Percentiles rank a stretch among this genome's conserved stretches.
Evolutionary conservation across 306 rosid genomes (phyloP).

Genomic region (Rosa chinensis): DNA sequence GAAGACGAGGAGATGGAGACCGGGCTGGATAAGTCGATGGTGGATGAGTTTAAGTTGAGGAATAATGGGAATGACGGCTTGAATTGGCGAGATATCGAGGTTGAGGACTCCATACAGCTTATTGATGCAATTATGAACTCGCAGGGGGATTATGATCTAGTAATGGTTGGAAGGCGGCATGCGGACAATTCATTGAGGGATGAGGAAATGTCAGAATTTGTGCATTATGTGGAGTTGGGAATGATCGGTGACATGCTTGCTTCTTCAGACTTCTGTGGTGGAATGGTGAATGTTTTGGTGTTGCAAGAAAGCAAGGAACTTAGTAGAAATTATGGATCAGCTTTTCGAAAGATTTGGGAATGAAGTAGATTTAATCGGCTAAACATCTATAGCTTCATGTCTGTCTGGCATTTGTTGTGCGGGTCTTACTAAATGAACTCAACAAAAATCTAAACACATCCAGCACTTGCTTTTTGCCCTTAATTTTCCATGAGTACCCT

Average conservation of each 20-base stretch:
- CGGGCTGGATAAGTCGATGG: slow-evolving; percentile 33
- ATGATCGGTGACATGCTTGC: slow-evolving; percentile 53
- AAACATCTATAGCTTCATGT: background rate
- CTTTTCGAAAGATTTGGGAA: background rate
- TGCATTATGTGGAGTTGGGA: slow-evolving; percentile 51
- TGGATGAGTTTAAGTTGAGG: slow-evolving; percentile 50
- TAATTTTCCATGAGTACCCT: no score
- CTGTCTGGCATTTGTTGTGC: background rate
- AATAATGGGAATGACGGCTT: slow-evolving; percentile 18
- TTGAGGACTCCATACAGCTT: slow-evolving; percentile 29
- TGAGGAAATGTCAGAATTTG: slow-evolving; percentile 44
- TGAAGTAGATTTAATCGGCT: background rate
- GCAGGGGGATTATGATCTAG: slow-evolving; percentile 33
- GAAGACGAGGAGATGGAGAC: background rate
- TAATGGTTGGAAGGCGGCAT: slow-evolving; percentile 48
- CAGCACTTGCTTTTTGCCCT: no score
- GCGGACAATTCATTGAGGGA: slow-evolving; percentile 4
- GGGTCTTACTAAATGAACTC: no score
- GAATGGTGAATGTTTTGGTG: slow-evolving; percentile 40
- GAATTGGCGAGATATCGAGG: slow-evolving; percentile 30
- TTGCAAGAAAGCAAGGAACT: slow-evolving; percentile 26
- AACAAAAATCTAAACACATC: no score
- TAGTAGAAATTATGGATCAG: background rate
- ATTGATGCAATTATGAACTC: slow-evolving; percentile 30
- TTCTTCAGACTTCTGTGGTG: slow-evolving; percentile 47